Evolutionary conservation across 2,329 filamentous ascomycete species (phyloP), one percentile per base, ranked within the genome.

Genomic region (Dothideomycetes sp.): DNA sequence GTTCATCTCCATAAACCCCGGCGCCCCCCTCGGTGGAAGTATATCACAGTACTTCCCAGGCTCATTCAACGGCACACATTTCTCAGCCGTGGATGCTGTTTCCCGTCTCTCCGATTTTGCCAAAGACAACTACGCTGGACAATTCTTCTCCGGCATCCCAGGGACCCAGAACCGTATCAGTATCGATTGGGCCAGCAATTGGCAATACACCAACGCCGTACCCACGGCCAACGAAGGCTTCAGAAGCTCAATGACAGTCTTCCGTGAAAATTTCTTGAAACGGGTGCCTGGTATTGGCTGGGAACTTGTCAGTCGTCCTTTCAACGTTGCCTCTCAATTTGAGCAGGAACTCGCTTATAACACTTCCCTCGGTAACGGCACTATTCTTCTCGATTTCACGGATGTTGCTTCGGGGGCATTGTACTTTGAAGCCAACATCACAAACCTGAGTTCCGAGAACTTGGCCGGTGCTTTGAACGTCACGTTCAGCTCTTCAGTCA

Each of bases 61-160:
- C 4, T 60, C 57, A 2, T 81, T 80, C 61, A 78, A 82, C 47
- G 78, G 77, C n/a, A 79, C 74, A 0, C 71, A 76, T 52, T 81
- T 78, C 45, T 56, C 51, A 12, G 53, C 68, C 2, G 57, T 62
- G 18, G 71, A 73, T 47, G 51, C 47, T 9, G 54, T 51, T 2
- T 48, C 54, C 13, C 53, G 54, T 13, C 46, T 58, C 33, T 47
- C 50, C 13, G 55, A 58, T 37, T 58, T 56, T 22, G 51, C 43
- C 19, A 58, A 58, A 52, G 71, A 74, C 50, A 73, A 71, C 51
- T 74, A 74, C 49, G 74, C 74, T 0, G 69, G 64, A 0, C 73
- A 77, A 49, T 76, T 69, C 56, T 78, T 75, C 54, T 66, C 67
- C 36, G 64, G 64, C 4, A 53, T 64, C 30, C 53, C 66, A 1